Conservation (phyloP, 2,329 filamentous ascomycete species). For the Colletotrichum scovillei region DNA sequence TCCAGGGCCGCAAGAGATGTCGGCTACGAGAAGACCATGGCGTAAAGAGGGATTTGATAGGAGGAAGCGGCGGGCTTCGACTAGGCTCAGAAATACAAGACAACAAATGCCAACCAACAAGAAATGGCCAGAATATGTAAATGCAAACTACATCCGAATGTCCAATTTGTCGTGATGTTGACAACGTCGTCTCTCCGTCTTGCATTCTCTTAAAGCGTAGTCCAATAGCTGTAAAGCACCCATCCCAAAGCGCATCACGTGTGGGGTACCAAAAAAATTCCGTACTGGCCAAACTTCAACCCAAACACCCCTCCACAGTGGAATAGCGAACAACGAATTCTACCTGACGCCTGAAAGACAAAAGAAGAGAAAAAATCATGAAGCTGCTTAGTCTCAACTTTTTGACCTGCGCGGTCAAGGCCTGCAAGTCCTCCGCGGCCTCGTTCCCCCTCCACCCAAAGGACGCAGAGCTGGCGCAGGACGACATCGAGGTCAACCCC, state of each 20-base stretch:
- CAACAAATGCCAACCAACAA: conserved; percentile 6
- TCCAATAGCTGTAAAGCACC: conserved; percentile 26
- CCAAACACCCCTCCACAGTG: conserved; percentile 2
- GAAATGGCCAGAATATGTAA: not conserved
- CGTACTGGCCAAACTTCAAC: conserved; percentile 22
- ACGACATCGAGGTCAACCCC: conserved; percentile 84
- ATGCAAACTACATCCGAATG: too few relatives aligned
- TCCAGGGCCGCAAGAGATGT: conserved; percentile 42
- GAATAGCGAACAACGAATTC: not conserved
- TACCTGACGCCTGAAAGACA: not conserved
- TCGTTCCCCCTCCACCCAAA: conserved; percentile 94
- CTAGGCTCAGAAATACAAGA: conserved; percentile 3
- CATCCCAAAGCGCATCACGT: conserved; percentile 32
- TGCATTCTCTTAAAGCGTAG: not conserved
- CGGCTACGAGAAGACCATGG: conserved; percentile 58
- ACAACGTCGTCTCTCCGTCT: not conserved
- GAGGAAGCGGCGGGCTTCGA: not conserved
- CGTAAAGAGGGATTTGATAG: conserved; percentile 42
- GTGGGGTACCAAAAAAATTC: conserved; percentile 36
- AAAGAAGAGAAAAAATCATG: conserved; percentile 63
- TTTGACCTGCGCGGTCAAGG: conserved; percentile 93
- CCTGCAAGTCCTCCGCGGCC: conserved; percentile 83
- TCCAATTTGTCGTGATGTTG: not conserved
- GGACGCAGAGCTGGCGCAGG: conserved; percentile 89
- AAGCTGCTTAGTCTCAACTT: conserved; percentile 97